Evolutionary conservation across 106 monocot genomes (phyloP).

Genomic region (Dendrobium officinale): DNA sequence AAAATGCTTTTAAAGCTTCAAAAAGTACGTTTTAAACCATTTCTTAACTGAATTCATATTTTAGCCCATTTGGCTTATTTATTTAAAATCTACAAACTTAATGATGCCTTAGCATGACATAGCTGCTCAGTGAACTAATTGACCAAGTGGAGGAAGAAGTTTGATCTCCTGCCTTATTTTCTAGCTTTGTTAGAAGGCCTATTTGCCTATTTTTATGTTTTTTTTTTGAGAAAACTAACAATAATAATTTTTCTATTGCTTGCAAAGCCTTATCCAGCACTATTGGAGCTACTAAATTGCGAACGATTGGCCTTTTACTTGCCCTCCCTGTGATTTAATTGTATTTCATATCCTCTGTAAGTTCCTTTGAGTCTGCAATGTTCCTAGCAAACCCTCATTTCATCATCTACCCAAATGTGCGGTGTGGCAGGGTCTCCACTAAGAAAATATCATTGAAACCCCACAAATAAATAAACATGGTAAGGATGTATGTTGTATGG

Average conservation of each 20-base stretch:
- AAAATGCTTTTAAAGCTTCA: constrained; percentile 74
- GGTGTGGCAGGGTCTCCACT: neutral
- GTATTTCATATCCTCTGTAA: neutral
- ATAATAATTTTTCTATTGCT: neutral
- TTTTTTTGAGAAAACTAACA: neutral
- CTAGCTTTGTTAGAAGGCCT: neutral
- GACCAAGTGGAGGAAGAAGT: neutral
- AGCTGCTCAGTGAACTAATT: neutral
- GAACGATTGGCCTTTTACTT: neutral
- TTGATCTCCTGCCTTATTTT: neutral
- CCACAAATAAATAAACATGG: neutral
- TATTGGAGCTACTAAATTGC: neutral
- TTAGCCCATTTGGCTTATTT: neutral
- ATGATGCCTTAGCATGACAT: neutral
- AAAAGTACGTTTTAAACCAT: constrained; percentile 32
- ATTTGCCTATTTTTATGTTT: neutral
- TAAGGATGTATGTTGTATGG: neutral
- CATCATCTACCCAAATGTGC: neutral
- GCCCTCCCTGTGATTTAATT: neutral
- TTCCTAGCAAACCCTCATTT: neutral
- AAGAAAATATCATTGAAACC: neutral
- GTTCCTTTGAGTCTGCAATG: neutral
- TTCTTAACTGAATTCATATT: neutral
- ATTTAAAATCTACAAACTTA: neutral
- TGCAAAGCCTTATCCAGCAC: neutral